phyloP scores from a whole-genome alignment of 202 grass and related monocot species.

The Carex sylvatica region DNA sequence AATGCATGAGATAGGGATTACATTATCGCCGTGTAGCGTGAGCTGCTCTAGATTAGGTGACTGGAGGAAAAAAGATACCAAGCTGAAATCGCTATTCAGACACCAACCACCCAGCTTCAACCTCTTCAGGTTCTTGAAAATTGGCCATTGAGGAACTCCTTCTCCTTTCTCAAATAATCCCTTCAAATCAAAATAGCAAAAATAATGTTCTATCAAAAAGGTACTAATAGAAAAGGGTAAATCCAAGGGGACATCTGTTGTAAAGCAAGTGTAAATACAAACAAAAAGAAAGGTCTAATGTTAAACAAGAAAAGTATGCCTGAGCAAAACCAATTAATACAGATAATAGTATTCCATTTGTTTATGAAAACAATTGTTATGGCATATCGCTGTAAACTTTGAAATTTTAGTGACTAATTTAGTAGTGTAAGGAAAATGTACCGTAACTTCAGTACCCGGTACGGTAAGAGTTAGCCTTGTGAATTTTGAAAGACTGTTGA shows the following conservation, averaged over 20 bases:
- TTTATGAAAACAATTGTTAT: not conserved
- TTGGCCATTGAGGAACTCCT: not conserved
- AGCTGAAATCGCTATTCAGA: not conserved
- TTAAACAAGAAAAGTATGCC: not conserved
- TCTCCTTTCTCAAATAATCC: not conserved
- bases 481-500: no score
- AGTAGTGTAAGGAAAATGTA: not conserved
- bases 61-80: not conserved
- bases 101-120: not conserved
- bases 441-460: not conserved
- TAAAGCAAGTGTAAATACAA: not conserved
- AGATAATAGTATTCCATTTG: not conserved
- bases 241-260: not conserved
- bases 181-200: not conserved
- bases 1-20: not conserved
- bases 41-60: not conserved
- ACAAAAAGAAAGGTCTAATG: not conserved
- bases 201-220: not conserved
- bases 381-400: not conserved
- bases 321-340: not conserved
- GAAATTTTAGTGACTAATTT: not conserved
- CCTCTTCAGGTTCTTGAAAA: not conserved
- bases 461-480: not conserved
- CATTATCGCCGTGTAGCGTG: not conserved
- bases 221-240: not conserved